A percentile compares a stretch with the other conserved stretches of the same genome.
These are phyloP conservation scores for Zygosaccharomyces siamensis DNA, from an alignment of 805 yeast species.

Conservation along the genomic window DNA sequence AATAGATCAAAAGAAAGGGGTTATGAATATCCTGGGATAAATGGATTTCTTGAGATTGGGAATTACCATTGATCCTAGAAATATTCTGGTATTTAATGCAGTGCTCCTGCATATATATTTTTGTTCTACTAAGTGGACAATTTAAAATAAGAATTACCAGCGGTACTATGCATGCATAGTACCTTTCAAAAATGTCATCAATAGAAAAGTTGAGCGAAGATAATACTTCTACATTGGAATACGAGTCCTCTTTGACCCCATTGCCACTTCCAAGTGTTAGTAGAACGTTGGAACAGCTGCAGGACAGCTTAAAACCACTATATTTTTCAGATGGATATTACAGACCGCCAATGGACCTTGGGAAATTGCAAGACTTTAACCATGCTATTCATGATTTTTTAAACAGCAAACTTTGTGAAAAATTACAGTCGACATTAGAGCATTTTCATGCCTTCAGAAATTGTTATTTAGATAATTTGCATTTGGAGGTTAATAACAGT, in stretches of 20 bases:
- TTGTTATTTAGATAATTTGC: constrained; percentile 50
- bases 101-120: background rate
- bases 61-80: background rate
- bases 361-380: constrained; percentile 35
- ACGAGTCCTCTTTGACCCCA: constrained; percentile 41
- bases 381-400: constrained; percentile 44
- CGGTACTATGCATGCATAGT: no score
- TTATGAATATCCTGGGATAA: background rate
- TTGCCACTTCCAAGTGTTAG: constrained; percentile 59
- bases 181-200: background rate
- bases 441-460: constrained; percentile 42
- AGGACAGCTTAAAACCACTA: constrained; percentile 56
- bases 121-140: no score
- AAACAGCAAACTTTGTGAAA: constrained; percentile 38
- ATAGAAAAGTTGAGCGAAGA: background rate
- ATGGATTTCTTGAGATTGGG: background rate
- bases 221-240: constrained; percentile 5
- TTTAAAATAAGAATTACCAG: no score
- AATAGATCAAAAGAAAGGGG: background rate
- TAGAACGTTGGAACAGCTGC: constrained; percentile 48
- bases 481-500: constrained; percentile 39
- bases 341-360: constrained; percentile 27
- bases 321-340: constrained; percentile 48
- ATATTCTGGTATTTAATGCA: background rate
- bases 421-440: constrained; percentile 51